A percentile compares a stretch with the other conserved stretches of the same genome.
These are phyloP conservation scores for Actinomortierella wolfii DNA, from an alignment of 371 early-diverging fungal genomes.

Conservation along the genomic window DNA sequence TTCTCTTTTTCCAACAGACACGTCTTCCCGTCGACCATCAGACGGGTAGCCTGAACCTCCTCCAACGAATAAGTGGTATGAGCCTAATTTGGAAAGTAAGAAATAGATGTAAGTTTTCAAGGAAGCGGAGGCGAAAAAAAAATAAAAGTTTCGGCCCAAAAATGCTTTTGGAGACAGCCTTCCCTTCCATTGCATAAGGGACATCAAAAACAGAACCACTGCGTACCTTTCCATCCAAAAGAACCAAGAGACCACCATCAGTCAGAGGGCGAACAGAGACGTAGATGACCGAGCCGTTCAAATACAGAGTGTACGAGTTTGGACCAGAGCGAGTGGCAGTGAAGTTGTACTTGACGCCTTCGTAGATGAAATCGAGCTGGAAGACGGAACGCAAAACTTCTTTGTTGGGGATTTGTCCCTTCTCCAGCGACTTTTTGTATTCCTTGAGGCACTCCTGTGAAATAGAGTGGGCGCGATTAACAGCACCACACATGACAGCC, in stretches of 20 bases:
- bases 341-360: slow-evolving; percentile 87
- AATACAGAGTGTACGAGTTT: slow-evolving; percentile 75
- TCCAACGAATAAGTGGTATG: slow-evolving; percentile 92
- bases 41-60: slow-evolving; percentile 86
- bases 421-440: slow-evolving; percentile 83
- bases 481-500: slow-evolving; percentile 92
- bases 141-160: not conserved
- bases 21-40: slow-evolving; percentile 92
- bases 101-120: not conserved
- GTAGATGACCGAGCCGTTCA: slow-evolving; percentile 84
- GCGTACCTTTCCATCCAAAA: slow-evolving; percentile 76
- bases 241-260: slow-evolving; percentile 93
- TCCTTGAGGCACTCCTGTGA: slow-evolving; percentile 69
- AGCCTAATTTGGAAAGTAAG: slow-evolving; percentile 35
- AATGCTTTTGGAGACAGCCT: not conserved
- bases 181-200: too few species aligned
- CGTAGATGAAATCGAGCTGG: slow-evolving; percentile 89
- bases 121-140: not conserved
- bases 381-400: slow-evolving; percentile 76
- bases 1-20: slow-evolving; percentile 93
- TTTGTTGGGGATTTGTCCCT: slow-evolving; percentile 89
- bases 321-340: slow-evolving; percentile 83
- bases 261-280: slow-evolving; percentile 83
- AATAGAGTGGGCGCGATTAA: slow-evolving; percentile 78
- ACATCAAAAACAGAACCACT: slow-evolving; percentile 18